A percentile compares a stretch with the other conserved stretches of the same genome.
These are phyloP conservation scores for Vachellia pachyceras DNA, from an alignment of 306 rosid species.

Conservation along the genomic window DNA sequence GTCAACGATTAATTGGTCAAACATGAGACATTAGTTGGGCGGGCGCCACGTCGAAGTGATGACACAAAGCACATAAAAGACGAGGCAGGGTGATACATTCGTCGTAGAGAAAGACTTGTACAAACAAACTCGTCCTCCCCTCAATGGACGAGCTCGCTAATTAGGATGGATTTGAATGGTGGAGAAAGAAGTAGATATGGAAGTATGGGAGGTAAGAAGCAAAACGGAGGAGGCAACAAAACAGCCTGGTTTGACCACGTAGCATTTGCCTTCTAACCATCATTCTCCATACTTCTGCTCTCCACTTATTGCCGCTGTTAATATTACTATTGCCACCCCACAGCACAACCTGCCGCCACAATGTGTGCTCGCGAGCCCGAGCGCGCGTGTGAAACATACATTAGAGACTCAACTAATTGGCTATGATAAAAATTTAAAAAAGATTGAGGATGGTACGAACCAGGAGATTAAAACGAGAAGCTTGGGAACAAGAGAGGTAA, in stretches of 20 bases:
- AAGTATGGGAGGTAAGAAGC: background rate
- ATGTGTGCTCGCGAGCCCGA: too few relatives aligned
- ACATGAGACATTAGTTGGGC: too few relatives aligned
- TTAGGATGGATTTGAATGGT: background rate
- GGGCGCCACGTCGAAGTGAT: too few relatives aligned
- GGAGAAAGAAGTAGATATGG: background rate
- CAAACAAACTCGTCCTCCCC: too few relatives aligned
- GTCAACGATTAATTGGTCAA: too few relatives aligned
- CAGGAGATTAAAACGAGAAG: constrained; percentile 64
- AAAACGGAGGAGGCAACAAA: background rate
- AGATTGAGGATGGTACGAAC: constrained; percentile 49
- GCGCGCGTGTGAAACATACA: too few relatives aligned
- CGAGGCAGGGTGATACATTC: too few relatives aligned
- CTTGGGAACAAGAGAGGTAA: constrained; percentile 40
- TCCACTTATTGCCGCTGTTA: background rate
- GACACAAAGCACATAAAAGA: too few relatives aligned
- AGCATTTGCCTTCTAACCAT: background rate
- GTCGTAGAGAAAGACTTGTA: too few relatives aligned
- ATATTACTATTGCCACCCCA: background rate
- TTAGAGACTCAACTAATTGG: background rate
- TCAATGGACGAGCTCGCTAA: too few relatives aligned
- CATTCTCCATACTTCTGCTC: background rate
- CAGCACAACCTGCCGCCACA: background rate
- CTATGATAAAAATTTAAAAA: too few relatives aligned
- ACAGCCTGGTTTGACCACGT: background rate